A percentile compares a stretch with the other conserved stretches of the same genome.
Evolutionary conservation across 352 stramenopile species (phyloP).

Genomic region (Paralagenidium karlingii): DNA sequence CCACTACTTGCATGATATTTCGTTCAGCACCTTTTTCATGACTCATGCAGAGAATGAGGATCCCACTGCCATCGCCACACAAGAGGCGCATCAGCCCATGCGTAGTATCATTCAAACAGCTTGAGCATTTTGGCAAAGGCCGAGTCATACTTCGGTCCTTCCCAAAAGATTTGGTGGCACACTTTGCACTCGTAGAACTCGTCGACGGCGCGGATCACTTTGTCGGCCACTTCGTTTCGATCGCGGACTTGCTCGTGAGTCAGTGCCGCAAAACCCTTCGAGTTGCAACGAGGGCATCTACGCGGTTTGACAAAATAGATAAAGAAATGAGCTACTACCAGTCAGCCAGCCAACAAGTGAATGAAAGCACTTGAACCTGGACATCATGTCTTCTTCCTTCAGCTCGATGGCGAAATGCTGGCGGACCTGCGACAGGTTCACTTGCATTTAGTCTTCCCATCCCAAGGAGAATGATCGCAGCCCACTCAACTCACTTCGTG

Average conservation of each 20-base stretch:
- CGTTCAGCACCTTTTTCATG: no score
- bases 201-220: slow-evolving; percentile 38
- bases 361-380: no score
- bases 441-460: neutral
- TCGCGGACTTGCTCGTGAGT: slow-evolving; percentile 29
- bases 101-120: no score
- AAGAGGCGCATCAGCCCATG: no score
- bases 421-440: no score
- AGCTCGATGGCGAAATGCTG: slow-evolving; percentile 50
- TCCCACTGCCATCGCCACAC: no score
- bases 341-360: slow-evolving; percentile 1
- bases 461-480: neutral
- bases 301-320: neutral
- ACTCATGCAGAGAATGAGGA: no score
- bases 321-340: neutral
- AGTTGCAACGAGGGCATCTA: slow-evolving; percentile 53
- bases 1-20: no score
- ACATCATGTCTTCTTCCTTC: slow-evolving; percentile 59
- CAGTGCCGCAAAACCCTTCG: slow-evolving; percentile 43
- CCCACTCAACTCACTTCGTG: slow-evolving; percentile 34
- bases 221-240: slow-evolving; percentile 37
- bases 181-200: slow-evolving; percentile 59
- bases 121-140: no score
- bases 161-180: slow-evolving; percentile 67
- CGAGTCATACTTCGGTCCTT: slow-evolving; percentile 75